Conservation (phyloP, 352 stramenopile species). For the Stephanocyclus meneghinianus region DNA sequence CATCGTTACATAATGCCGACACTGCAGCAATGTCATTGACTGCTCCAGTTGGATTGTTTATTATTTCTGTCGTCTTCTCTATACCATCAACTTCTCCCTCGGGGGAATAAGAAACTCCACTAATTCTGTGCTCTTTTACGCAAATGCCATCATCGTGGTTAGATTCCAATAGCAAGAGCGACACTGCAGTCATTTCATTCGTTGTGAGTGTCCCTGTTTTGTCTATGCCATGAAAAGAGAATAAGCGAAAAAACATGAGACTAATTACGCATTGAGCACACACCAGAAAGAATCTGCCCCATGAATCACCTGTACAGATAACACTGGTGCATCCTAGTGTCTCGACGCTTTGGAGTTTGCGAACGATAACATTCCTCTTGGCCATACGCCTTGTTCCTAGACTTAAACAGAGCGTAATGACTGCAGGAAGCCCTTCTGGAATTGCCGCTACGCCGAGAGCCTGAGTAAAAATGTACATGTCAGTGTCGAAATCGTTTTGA, state of each 20-base stretch:
- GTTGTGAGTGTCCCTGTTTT: slow-evolving; percentile 95
- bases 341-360: slow-evolving; percentile 94
- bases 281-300: neutral
- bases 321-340: slow-evolving; percentile 94
- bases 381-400: slow-evolving; percentile 94
- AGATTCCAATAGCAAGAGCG: slow-evolving; percentile 68
- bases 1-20: slow-evolving; percentile 87
- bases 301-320: slow-evolving; percentile 85
- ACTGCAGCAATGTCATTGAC: slow-evolving; percentile 89
- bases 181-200: slow-evolving; percentile 92
- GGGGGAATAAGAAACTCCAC: slow-evolving; percentile 90
- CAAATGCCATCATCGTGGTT: slow-evolving; percentile 5
- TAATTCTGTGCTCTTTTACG: slow-evolving; percentile 87
- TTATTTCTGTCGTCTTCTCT: slow-evolving; percentile 52
- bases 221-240: neutral
- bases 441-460: slow-evolving; percentile 97
- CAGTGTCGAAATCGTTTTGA: neutral
- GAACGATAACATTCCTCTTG: slow-evolving; percentile 96
- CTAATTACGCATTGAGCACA: neutral
- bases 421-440: slow-evolving; percentile 96
- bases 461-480: neutral
- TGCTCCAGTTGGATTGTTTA: slow-evolving; percentile 74
- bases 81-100: slow-evolving; percentile 71
- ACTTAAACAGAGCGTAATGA: slow-evolving; percentile 96
- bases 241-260: slow-evolving; percentile 76